Evolutionary conservation across 2,329 filamentous ascomycete species (phyloP).

Genomic region (Cryphonectria japonica): DNA sequence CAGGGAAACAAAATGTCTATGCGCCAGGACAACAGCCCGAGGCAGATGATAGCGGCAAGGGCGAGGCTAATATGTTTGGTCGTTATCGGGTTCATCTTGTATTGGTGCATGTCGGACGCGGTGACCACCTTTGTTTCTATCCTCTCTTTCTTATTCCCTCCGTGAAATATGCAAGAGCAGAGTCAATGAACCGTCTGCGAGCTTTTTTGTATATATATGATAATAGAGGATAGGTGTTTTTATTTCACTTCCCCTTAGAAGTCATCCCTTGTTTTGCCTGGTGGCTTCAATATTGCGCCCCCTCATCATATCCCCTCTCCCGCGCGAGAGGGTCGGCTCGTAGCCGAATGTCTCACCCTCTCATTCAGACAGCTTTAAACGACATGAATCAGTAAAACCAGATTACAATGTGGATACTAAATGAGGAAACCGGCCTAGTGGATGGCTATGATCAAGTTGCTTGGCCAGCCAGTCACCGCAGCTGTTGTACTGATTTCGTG

Average conservation of each 20-base stretch:
- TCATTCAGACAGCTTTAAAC: too few relatives aligned
- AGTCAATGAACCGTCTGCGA: not conserved
- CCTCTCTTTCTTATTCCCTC: too few relatives aligned
- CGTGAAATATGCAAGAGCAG: not conserved
- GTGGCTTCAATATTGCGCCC: not conserved
- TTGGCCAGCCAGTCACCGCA: too few relatives aligned
- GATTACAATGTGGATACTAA: too few relatives aligned
- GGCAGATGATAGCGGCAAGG: not conserved
- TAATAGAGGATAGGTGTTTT: not conserved
- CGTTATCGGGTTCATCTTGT: conserved; percentile 4
- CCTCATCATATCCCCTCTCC: not conserved
- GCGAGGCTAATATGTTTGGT: not conserved
- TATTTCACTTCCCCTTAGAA: not conserved
- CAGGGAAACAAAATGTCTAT: not conserved
- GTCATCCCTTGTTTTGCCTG: not conserved
- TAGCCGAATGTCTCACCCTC: not conserved
- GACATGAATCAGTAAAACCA: too few relatives aligned
- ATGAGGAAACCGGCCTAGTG: too few relatives aligned
- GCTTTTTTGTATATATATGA: too few relatives aligned
- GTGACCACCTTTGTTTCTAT: not conserved
- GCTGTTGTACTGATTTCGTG: not conserved
- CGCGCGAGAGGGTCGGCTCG: not conserved
- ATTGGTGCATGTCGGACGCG: not conserved
- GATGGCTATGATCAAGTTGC: too few relatives aligned
- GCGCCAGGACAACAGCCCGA: not conserved